Evolutionary conservation across 441 rosid genomes (phyloP), one percentile per base, ranked within the genome.

Genomic region (Gossypium schwendimanii): DNA sequence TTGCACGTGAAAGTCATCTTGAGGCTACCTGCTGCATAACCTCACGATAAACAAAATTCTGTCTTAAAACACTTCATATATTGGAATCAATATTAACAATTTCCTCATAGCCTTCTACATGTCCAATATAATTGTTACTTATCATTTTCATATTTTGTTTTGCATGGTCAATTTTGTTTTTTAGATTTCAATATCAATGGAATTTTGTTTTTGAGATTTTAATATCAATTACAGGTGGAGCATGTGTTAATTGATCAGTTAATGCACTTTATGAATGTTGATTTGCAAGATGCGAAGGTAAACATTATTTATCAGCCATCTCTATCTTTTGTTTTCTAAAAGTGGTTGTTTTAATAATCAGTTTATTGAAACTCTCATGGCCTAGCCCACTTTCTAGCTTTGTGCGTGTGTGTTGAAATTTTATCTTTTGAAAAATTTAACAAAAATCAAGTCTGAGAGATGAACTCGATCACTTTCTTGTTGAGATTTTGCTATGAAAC

Each of bases 271-370:
- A 77, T 91, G 77, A 84, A 74, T 60, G 87, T 79, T 66, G 97
- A 91, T 85, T 83, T 93, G 73, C 91, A 85, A 78, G 92, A 87
- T 71, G 93, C 79, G 33, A 89, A 88, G 97, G 98, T 93, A 82
- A 63, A 59, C 71, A 33, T 59, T 49, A 3, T 18, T 53, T 54
- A 70, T 33, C 52, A 18, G 21, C 28, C 36, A 9, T 26, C 60
- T 18, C 20, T 18, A 24, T 12, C 36, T 0, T 45, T 73, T 64
- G 71, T 33, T 14, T 59, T 17, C 26, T 28, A 4, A 50, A 36
- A 20, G 4, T 54, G 28, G 8, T 36, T 24, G 50, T 41, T 70
- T 39, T 39, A 20, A 26, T 68, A 36, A 28, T 68, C 44, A 15
- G 12, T 9, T 68, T 52, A n/a, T 75, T 70, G 77, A n/a, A 55